Base-by-base conservation (phyloP, 495 filamentous ascomycete genomes). In the Acidiella bohemica region DNA sequence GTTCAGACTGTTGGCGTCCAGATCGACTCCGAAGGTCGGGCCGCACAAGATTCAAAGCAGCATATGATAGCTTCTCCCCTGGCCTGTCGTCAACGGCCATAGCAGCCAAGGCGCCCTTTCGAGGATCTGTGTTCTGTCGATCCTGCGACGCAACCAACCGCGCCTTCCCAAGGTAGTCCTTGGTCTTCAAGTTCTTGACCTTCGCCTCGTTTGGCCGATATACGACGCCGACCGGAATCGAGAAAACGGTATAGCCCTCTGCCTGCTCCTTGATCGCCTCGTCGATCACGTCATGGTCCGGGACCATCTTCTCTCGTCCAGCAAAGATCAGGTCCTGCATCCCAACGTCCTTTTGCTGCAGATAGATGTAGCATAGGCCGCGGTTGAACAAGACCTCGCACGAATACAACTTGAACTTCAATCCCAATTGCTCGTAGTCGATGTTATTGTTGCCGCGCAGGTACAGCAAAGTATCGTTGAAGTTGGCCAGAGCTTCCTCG, bases 341-440 rank as follows among this genome's bases (percentile, higher is more conserved):
- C 38, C 90, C 90, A 10, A 78, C 72, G 10, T 83, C 79, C 59
- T 84, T 82, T 59, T 95, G 84, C 53, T 85, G 81, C 11, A 96
- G 73, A 53, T 96, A 96, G 53, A 96, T 92, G 62, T 94, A 96
- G 64, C 92, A 96, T 27, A 99, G 71, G 31, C 90, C 90, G 26
- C 90, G 77, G 61, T 99, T 99, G 72, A 99, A 99, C 12, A 99
- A 67, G 2, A 94, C 92, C 58, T 99, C 92, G 60, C 90, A 99
- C 4, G 90, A 95, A 62, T 81, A 95, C 4, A 99, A 67, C 50
- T 93, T 93, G 65, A 96, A 99, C 38, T 86, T 82, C 27, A 99
- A 71, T 10, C 90, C 90, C 31, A 99, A 68, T 59, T 99, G 90
- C 47, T 93, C 87, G 57, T 99, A 99, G 63, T 99, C 85, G 65